A percentile compares a stretch with the other conserved stretches of the same genome.
phyloP scores from a whole-genome alignment of 106 monocot species.

The Dendrobium officinale region DNA sequence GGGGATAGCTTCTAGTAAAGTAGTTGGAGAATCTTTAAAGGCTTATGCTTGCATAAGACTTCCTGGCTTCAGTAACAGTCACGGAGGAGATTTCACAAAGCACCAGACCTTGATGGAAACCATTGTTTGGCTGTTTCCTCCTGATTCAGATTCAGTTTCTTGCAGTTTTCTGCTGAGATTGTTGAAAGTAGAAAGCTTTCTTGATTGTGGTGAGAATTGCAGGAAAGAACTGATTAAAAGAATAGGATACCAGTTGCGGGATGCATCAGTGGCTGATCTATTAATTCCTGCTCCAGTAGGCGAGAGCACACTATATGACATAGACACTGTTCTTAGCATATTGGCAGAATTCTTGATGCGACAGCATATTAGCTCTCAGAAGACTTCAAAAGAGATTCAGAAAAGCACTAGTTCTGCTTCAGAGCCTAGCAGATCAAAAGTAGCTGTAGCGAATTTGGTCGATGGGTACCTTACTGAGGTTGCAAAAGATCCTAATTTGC shows the following conservation, averaged over 20 bases:
- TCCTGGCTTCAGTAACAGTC: slow-evolving; percentile 35
- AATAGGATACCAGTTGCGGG: slow-evolving; percentile 54
- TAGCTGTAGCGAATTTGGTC: slow-evolving; percentile 58
- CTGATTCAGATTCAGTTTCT: slow-evolving; percentile 45
- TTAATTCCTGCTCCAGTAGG: slow-evolving; percentile 50
- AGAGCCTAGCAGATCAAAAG: slow-evolving; percentile 25
- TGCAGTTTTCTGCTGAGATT: slow-evolving; percentile 75
- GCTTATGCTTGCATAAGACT: slow-evolving; percentile 58
- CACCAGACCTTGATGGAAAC: slow-evolving; percentile 39
- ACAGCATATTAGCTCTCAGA: slow-evolving; percentile 13
- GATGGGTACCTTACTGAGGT: slow-evolving; percentile 71
- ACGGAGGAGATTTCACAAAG: slow-evolving; percentile 39
- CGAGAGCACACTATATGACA: slow-evolving; percentile 44
- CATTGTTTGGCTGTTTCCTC: slow-evolving; percentile 58
- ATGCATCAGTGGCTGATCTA: slow-evolving; percentile 66
- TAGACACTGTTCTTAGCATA: slow-evolving; percentile 60
- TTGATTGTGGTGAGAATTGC: slow-evolving; percentile 40
- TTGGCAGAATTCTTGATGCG: slow-evolving; percentile 67
- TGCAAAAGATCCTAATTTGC: slow-evolving; percentile 68
- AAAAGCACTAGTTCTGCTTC: slow-evolving; percentile 9
- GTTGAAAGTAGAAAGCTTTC: slow-evolving; percentile 44
- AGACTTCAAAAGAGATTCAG: neutral
- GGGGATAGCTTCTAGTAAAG: slow-evolving; percentile 32
- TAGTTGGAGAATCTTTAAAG: slow-evolving; percentile 86
- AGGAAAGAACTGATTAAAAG: slow-evolving; percentile 57